These are phyloP conservation scores for Peniophora sp. DNA, from an alignment of 1,284 basidiomycete species.

Conservation along the genomic window DNA sequence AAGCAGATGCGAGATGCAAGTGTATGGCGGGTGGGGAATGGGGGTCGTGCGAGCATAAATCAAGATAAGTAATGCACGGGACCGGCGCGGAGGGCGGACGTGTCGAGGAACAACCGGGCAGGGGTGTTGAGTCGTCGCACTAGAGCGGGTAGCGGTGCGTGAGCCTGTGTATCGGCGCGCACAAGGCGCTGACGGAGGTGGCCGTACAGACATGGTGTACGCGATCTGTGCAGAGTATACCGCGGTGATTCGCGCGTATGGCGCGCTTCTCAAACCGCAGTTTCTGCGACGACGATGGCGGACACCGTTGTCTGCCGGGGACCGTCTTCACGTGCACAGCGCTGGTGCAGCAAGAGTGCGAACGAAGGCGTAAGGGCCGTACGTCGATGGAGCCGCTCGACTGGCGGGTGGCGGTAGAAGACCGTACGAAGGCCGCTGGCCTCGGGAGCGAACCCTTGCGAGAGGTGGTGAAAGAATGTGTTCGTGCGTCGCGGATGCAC, in stretches of 20 bases:
- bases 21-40: not conserved
- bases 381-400: slow-evolving; percentile 2
- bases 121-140: slow-evolving; percentile 9
- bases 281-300: slow-evolving; percentile 43
- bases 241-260: slow-evolving; percentile 38
- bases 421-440: slow-evolving; percentile 3
- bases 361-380: slow-evolving; percentile 1
- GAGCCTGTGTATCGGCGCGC: slow-evolving; percentile 65
- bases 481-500: slow-evolving; percentile 22
- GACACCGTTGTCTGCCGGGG: slow-evolving; percentile 26
- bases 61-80: slow-evolving; percentile 13
- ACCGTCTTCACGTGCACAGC: slow-evolving; percentile 1
- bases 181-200: slow-evolving; percentile 24
- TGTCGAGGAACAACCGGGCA: slow-evolving; percentile 4
- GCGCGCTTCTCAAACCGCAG: slow-evolving; percentile 41
- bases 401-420: slow-evolving; percentile 2
- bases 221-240: slow-evolving; percentile 40
- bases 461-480: slow-evolving; percentile 8
- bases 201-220: slow-evolving; percentile 41
- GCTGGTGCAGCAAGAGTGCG: slow-evolving; percentile 3
- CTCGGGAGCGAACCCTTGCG: slow-evolving; percentile 11
- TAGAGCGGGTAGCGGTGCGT: slow-evolving; percentile 15
- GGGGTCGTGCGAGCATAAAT: slow-evolving; percentile 14
- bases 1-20: not conserved
- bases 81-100: slow-evolving; percentile 11